Evolutionary conservation across 2,329 filamentous ascomycete genomes (phyloP), one percentile per base, ranked within the genome.

Genomic region (Curvularia verruculosa): DNA sequence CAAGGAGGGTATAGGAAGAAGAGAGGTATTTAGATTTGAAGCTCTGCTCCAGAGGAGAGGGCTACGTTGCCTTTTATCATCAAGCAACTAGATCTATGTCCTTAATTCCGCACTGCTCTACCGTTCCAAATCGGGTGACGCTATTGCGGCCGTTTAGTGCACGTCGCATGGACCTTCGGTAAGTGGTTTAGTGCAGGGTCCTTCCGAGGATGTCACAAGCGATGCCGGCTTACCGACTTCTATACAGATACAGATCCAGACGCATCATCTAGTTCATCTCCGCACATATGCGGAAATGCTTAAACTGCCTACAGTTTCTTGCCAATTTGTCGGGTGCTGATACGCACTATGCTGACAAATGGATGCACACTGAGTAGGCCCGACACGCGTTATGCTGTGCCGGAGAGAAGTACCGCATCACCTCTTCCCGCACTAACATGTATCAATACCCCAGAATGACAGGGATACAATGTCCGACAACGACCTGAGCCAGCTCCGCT

Each of bases 1-100:
- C 10, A 9, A 24, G 28, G n/a, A 36, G 12, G 46, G 26, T 18
- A 23, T 39, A 24, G 24, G n/a, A 36, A n/a, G 18, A 24, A 19
- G 19, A 26, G n/a, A 39, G 18, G 36, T 40, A 34, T 10, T 13
- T 36, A 19, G 36, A 26, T 26, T 24, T 6, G 3, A 15, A 12
- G 9, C 5, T 29, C 29, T 26, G 15, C 3, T 43, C 12, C 6
- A 45, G 5, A 34, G 9, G 3, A 19, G 15, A 15, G 40, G 52
- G 39, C 21, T 18, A 26, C 1, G 7, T 9, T 31, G 18, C 31
- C 41, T 51, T 55, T 55, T 55, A 55, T 55, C 47, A 39, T 49
- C 10, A 3, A 7, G 15, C 26, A 39, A 5, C n/a, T 8, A 19
- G 10, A 28, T 9, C 7, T 49, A 26, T 39, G 10, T 49, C 13